Evolutionary conservation across 371 early-diverging fungal genomes (phyloP), one percentile per base, ranked within the genome.

Genomic region (Mortierella sp.): DNA sequence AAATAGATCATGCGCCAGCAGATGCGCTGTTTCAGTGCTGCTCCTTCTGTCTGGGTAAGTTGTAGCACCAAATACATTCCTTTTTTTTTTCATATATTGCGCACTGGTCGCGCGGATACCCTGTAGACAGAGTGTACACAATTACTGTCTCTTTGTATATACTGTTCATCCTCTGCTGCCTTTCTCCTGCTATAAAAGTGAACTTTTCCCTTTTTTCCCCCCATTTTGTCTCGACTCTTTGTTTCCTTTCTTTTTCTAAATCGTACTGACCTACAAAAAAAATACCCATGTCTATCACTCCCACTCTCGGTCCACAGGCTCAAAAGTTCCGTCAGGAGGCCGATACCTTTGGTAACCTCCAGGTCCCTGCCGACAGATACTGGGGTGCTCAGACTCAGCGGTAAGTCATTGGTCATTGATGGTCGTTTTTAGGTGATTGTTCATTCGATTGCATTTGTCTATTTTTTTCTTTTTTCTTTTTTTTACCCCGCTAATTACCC

Each of bases 351-450:
- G 98, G 98, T 37, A 93, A 93, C 74, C 86, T 98, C 64, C 84
- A 95, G 70, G 98, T 98, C 15, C 98, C 98, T 26, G 88, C 93
- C 22, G 95, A 97, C 84, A 90, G 90, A 71, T 97, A 97, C 90
- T 98, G 96, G 93, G 98, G 98, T 64, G 96, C 96, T 58, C 98
- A 98, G 86, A 98, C 98, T 34, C 96, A 96, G 81, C 90, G 98
- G 93, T 93, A 85, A 67, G 64, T 63, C 49, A 29, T 40, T 26
- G 19, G n/a, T 45, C 61, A 12, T 53, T 53, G 8, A 10, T n/a
- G n/a, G n/a, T n/a, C n/a, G n/a, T n/a, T 2, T 53, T 53, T 53
- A 28, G 23, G 19, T 7, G 28, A 31, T 55, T 31, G 29, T 47
- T 19, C 55, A 61, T 37, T 40, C 37, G 6, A 47, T 40, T 5